A percentile compares a stretch with the other conserved stretches of the same genome.
These are phyloP conservation scores for Fusarium fujikuroi DNA, from an alignment of 2,329 filamentous ascomycete species.

Conservation along the genomic window DNA sequence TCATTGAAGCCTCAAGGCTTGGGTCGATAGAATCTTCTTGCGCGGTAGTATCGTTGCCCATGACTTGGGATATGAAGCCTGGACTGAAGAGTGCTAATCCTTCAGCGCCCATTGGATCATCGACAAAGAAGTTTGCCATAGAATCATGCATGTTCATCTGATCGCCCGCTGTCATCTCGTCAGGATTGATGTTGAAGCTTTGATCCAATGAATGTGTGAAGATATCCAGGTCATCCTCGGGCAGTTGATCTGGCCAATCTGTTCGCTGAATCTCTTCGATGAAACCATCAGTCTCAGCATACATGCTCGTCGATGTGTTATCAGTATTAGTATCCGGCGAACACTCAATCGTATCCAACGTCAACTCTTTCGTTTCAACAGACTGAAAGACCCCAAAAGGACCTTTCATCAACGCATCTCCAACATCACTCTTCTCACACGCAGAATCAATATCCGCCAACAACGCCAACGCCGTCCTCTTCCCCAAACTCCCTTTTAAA, in stretches of 20 bases:
- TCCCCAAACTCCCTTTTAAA: slow-evolving; percentile 48
- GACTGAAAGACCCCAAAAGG: slow-evolving; percentile 40
- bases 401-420: slow-evolving; percentile 22
- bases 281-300: slow-evolving; percentile 30
- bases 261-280: slow-evolving; percentile 36
- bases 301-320: slow-evolving; percentile 22
- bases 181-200: neutral
- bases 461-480: slow-evolving; percentile 33
- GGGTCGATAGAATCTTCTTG: neutral
- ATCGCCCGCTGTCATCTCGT: neutral
- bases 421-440: slow-evolving; percentile 27
- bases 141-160: slow-evolving; percentile 25
- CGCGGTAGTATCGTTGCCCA: slow-evolving; percentile 11
- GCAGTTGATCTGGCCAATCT: slow-evolving; percentile 38
- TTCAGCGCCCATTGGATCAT: slow-evolving; percentile 38
- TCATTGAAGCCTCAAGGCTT: neutral
- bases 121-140: slow-evolving; percentile 32
- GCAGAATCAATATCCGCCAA: slow-evolving; percentile 43
- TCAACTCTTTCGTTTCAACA: neutral
- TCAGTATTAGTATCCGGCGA: slow-evolving; percentile 20
- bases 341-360: neutral
- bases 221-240: slow-evolving; percentile 32
- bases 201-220: slow-evolving; percentile 35
- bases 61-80: slow-evolving; percentile 37
- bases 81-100: slow-evolving; percentile 37